Base-by-base conservation (phyloP, 495 filamentous ascomycete species). In the Aspergillus ellipticus region DNA sequence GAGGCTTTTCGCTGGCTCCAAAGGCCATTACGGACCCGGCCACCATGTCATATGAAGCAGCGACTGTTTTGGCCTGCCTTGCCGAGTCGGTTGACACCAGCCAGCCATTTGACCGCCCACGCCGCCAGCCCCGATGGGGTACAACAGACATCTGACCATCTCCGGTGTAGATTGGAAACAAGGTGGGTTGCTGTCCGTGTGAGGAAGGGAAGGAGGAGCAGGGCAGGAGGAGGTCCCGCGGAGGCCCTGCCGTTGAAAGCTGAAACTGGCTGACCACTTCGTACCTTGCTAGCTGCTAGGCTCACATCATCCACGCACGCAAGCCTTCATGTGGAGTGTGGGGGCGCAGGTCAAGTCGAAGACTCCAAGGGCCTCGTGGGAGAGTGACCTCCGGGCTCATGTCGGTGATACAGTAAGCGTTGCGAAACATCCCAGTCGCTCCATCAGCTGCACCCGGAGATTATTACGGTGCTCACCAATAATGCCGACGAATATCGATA, bases 281-380 rank as follows among this genome's bases (percentile, higher is more conserved):
- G 53, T 41, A 48, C 53, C 42, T 49, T 55, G 33, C 53, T 55
- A 29, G 24, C 41, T 55, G 33, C 53, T 55, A 29, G 24, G 53
- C 42, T 48, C 43, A 39, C 53, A 49, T 48, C 42, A 42, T 39
- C 49, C 49, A 24, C 43, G 20, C 11, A 47, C 24, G 43, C 20
- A n/a, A 47, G 43, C 43, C 43, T 26, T 22, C 24, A 24, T 48
- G 20, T 17, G 45, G 20, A 21, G 45, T 28, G 22, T 29, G 45
- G 45, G 26, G 24, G 45, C 24, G 45, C 45, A 29, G 28, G 45
- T 47, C 20, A 26, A 47, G 13, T 20, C 13, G 20, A 26, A 47
- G 43, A n/a, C 11, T 47, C 19, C 43, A 13, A 47, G 21, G 24
- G 24, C 45, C 45, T 48, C 45, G 45, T 48, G 45, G 45, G n/a